Evolutionary conservation across 495 filamentous ascomycete genomes (phyloP), one percentile per base, ranked within the genome.

Genomic region (Staphylotrichum tortipilum): DNA sequence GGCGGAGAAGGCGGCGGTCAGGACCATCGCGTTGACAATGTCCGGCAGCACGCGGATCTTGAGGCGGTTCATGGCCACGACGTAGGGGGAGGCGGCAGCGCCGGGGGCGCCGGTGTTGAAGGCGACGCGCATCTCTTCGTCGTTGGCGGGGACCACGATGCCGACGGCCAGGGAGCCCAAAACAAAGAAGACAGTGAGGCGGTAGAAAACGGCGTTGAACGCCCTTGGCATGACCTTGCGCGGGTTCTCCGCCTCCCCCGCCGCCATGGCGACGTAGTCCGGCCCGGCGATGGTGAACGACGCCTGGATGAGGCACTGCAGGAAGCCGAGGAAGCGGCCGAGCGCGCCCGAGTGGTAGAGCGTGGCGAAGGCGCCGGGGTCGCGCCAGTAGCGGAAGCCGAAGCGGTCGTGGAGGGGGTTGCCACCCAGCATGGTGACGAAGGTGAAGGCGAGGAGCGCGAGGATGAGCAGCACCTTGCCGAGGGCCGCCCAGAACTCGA

Each of bases 31-130:
- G 66, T 92, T 94, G 54, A 89, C 82, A 47, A 94, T 80, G 58
- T 89, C 75, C 1, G 88, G 87, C 3, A 92, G 69, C 14, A 83
- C 68, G 3, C 68, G 66, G 56, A 92, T 82, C 0, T 72, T 66
- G 45, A 91, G 68, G 18, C 86, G 77, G 58, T 84, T 76, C 88
- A 94, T 92, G 14, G 86, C 84, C 53, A 94, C 79, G n/a, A 94
- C 87, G 64, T 91, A 91, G 0, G 87, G 86, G 30, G 79, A 84
- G n/a, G 85, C 83, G 22, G 76, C 76, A 1, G 86, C 86, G 23
- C 82, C 81, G 0, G 80, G 64, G 3, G 62, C 60, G 33, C 70
- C 74, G 4, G 69, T 67, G 14, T 56, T 62, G 58, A 87, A 74
- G 28, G 74, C 77, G n/a, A 66, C 68, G 12, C 57, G 60, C 59